phyloP scores from a whole-genome alignment of 768 basidiomycete species.

The Brasilioporus rufonigricans region DNA sequence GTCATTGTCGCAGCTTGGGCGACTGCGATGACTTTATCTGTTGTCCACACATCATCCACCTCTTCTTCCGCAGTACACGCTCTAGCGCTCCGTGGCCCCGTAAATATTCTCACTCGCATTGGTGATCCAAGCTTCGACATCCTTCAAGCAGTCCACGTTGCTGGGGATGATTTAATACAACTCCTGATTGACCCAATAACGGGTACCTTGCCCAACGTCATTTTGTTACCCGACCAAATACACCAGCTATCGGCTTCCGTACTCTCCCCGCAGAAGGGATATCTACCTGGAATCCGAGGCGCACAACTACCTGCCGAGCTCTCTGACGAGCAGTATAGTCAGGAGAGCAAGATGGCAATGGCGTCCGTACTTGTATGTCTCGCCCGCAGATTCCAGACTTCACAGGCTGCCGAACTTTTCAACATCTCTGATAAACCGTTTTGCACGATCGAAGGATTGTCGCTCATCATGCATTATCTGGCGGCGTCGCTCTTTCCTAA shows the following conservation, averaged over 20 bases:
- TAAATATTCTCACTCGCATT: conserved; percentile 25
- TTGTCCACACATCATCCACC: conserved; percentile 20
- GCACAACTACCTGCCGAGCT: conserved; percentile 20
- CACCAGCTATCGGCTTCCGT: conserved; percentile 34
- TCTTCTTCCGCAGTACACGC: conserved; percentile 20
- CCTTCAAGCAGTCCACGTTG: conserved; percentile 33
- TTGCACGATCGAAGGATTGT: conserved; percentile 35
- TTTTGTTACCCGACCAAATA: conserved; percentile 42
- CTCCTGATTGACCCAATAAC: conserved; percentile 35
- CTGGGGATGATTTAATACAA: conserved; percentile 33
- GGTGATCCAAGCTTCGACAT: conserved; percentile 36
- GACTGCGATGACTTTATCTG: conserved; percentile 32
- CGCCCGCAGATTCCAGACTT: conserved; percentile 42
- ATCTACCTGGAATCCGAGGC: conserved; percentile 34
- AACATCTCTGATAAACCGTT: conserved; percentile 27
- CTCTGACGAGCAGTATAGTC: conserved; percentile 25
- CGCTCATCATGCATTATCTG: conserved; percentile 47
- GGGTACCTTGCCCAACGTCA: conserved; percentile 40
- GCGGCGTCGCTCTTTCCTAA: conserved; percentile 44
- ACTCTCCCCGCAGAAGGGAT: conserved; percentile 35
- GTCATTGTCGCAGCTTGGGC: conserved; percentile 39
- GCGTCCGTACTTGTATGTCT: conserved; percentile 44
- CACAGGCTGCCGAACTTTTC: conserved; percentile 24
- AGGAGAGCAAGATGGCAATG: conserved; percentile 32
- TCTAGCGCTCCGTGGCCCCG: conserved; percentile 18